Conservation (phyloP, 2,329 filamentous ascomycete species). For the Verticillium nubilum region DNA sequence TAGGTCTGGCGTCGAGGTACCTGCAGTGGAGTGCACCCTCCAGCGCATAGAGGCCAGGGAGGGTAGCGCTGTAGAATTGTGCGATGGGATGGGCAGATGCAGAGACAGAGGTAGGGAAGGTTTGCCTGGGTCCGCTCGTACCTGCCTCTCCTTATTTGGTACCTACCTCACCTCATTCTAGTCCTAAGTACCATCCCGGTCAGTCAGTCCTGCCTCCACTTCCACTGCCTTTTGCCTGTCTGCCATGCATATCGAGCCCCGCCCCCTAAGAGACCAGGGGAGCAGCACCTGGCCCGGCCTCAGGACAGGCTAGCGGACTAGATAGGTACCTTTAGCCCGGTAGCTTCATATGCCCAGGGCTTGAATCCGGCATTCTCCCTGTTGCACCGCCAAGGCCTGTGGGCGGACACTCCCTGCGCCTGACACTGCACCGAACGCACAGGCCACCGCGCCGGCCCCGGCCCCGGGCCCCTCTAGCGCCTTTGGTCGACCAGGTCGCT, state of each 20-base stretch:
- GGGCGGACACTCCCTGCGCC: neutral
- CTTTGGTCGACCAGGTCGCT: neutral
- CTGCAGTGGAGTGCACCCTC: neutral
- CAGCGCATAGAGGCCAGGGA: neutral
- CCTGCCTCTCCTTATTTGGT: neutral
- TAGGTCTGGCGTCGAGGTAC: neutral
- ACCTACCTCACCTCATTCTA: neutral
- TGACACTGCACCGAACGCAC: neutral
- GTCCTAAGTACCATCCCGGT: neutral
- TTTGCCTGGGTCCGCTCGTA: neutral
- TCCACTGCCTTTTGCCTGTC: neutral
- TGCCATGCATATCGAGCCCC: neutral
- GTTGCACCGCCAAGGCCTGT: neutral
- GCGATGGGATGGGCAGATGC: neutral
- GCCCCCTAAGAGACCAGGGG: neutral
- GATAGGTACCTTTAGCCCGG: neutral
- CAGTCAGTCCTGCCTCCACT: neutral
- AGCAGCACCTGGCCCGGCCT: neutral
- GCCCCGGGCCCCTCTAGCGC: neutral
- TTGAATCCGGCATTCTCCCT: neutral
- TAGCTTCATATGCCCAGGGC: neutral
- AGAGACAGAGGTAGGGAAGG: neutral
- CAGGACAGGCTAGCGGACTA: neutral
- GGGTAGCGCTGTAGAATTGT: neutral
- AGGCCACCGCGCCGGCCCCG: neutral